Conservation (phyloP, 2,329 filamentous ascomycete genomes). For the Fusarium xylarioides region DNA sequence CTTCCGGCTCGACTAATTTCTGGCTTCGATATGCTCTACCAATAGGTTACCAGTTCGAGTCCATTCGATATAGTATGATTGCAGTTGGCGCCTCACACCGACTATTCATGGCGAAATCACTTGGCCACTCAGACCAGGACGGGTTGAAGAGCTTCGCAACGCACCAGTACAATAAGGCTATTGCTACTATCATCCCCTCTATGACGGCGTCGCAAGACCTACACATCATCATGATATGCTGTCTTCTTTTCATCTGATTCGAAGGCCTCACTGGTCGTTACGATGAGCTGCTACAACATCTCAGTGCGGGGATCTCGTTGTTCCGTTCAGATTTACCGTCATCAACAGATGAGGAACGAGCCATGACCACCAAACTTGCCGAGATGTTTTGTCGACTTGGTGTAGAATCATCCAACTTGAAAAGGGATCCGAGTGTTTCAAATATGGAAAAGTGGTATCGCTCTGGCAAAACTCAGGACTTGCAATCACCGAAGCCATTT, state of each 20-base stretch:
- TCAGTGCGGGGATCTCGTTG: neutral
- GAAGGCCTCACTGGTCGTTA: neutral
- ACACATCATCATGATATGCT: neutral
- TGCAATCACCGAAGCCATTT: neutral
- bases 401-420: neutral
- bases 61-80: neutral
- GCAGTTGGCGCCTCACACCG: neutral
- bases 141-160: neutral
- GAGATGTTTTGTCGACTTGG: neutral
- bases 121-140: neutral
- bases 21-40: neutral
- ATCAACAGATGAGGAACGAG: neutral
- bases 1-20: neutral
- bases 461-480: neutral
- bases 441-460: neutral
- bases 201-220: neutral
- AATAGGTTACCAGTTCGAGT: neutral
- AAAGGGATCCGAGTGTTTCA: neutral
- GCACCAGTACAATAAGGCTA: neutral
- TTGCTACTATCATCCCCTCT: neutral
- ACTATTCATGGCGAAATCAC: neutral
- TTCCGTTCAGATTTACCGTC: neutral
- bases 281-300: neutral
- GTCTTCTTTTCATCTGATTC: neutral
- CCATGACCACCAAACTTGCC: neutral